A percentile compares a stretch with the other conserved stretches of the same genome.
These are phyloP conservation scores for Leishmania turanica DNA, from an alignment of 208 protist genomes.

Conservation along the genomic window DNA sequence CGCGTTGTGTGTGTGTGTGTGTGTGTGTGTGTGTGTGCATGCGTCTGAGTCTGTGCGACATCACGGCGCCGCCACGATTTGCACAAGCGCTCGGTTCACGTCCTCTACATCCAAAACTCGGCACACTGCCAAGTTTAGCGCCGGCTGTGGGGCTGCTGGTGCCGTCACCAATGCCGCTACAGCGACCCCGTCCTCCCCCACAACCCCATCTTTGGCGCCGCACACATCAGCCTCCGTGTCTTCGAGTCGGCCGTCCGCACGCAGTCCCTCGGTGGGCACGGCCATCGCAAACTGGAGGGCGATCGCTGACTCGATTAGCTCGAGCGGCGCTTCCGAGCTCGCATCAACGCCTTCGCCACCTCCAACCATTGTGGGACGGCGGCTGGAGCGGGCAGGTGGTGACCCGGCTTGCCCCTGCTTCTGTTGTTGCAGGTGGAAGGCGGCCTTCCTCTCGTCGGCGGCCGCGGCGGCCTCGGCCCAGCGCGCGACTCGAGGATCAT, in stretches of 20 bases:
- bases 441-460: background rate
- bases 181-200: background rate
- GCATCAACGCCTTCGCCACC: background rate
- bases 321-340: slow-evolving; percentile 1
- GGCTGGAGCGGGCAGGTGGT: background rate
- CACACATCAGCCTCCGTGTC: background rate
- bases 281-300: slow-evolving; percentile 28
- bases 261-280: slow-evolving; percentile 15
- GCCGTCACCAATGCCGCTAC: background rate
- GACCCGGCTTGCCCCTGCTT: background rate
- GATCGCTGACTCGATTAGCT: slow-evolving; percentile 18
- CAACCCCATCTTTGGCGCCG: background rate
- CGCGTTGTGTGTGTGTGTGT: background rate
- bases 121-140: slow-evolving; percentile 31
- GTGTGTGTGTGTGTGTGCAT: background rate
- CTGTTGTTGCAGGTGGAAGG: background rate
- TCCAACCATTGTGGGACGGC: background rate
- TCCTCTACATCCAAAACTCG: slow-evolving; percentile 32
- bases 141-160: background rate
- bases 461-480: slow-evolving; percentile 17
- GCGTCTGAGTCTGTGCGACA: background rate
- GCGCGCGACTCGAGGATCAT: slow-evolving; percentile 21
- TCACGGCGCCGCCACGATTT: slow-evolving; percentile 14
- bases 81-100: slow-evolving; percentile 28
- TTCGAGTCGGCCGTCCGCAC: slow-evolving; percentile 1